Evolutionary conservation across 805 yeast species (phyloP).

Genomic region (Wickerhamomyces hampshirensis): DNA sequence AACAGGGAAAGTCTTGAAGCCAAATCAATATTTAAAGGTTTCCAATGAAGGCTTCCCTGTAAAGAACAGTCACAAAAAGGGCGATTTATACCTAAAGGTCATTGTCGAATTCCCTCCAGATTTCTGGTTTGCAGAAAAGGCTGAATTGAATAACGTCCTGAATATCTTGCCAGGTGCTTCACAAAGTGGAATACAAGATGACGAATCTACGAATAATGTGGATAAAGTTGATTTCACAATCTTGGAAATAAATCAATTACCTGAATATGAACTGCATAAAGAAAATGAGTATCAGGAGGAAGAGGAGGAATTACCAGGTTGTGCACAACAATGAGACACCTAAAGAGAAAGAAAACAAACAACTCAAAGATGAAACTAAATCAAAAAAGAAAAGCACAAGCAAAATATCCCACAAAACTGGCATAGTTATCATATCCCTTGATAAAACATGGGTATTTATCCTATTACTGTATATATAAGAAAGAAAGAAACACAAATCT

Average conservation of each 20-base stretch:
- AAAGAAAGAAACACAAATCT: too few species aligned
- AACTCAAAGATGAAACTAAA: too few species aligned
- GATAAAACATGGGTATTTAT: too few species aligned
- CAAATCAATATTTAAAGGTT: constrained; percentile 63
- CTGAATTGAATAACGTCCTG: constrained; percentile 51
- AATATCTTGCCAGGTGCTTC: constrained; percentile 46
- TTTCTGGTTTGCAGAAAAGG: constrained; percentile 75
- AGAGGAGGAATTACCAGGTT: constrained; percentile 29
- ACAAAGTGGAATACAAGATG: constrained; percentile 27
- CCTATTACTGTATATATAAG: too few species aligned
- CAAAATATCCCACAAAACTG: too few species aligned
- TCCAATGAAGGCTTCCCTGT: constrained; percentile 83
- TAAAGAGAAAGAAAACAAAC: neutral
- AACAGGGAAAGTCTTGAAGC: constrained; percentile 75
- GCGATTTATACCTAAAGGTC: constrained; percentile 68
- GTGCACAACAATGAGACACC: constrained; percentile 34
- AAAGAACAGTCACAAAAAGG: constrained; percentile 34
- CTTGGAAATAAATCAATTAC: constrained; percentile 4
- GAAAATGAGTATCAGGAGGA: too few species aligned
- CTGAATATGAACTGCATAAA: constrained; percentile 6
- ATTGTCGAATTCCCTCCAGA: constrained; percentile 79
- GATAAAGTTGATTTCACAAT: constrained; percentile 15
- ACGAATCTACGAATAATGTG: constrained; percentile 23
- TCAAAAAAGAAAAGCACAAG: too few species aligned
- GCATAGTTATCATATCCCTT: too few species aligned